phyloP scores from a whole-genome alignment of 768 basidiomycete genomes.

The Pleurotus cornucopiae region DNA sequence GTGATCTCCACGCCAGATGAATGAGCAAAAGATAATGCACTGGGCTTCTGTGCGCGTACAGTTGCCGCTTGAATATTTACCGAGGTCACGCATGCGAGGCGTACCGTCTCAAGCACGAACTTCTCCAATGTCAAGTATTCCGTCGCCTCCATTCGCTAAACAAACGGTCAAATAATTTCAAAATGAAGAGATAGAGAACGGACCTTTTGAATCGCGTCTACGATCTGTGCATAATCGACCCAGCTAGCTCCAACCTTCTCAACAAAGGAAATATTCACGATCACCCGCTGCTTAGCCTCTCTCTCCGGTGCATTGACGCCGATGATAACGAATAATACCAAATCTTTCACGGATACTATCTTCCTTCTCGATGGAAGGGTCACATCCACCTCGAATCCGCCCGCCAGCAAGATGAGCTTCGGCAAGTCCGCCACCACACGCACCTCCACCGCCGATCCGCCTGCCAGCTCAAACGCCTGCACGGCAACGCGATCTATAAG shows the following conservation, averaged over 20 bases:
- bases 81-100: constrained; percentile 28
- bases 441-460: constrained; percentile 30
- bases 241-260: constrained; percentile 22
- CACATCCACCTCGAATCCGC: constrained; percentile 36
- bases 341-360: constrained; percentile 34
- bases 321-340: constrained; percentile 54
- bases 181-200: background rate
- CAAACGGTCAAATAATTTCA: background rate
- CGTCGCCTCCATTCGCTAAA: constrained; percentile 41
- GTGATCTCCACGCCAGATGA: constrained; percentile 62
- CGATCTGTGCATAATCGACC: constrained; percentile 33
- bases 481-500: constrained; percentile 32
- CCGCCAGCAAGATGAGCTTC: constrained; percentile 50
- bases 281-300: constrained; percentile 56
- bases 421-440: constrained; percentile 39
- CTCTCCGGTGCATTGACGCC: constrained; percentile 73
- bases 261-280: constrained; percentile 46
- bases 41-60: constrained; percentile 63
- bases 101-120: constrained; percentile 44
- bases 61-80: constrained; percentile 35
- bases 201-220: constrained; percentile 32
- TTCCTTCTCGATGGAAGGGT: constrained; percentile 18
- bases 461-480: constrained; percentile 33
- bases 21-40: constrained; percentile 65
- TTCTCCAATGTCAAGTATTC: constrained; percentile 61